phyloP scores from a whole-genome alignment of 2,329 filamentous ascomycete genomes.

The Monilinia fructigena region DNA sequence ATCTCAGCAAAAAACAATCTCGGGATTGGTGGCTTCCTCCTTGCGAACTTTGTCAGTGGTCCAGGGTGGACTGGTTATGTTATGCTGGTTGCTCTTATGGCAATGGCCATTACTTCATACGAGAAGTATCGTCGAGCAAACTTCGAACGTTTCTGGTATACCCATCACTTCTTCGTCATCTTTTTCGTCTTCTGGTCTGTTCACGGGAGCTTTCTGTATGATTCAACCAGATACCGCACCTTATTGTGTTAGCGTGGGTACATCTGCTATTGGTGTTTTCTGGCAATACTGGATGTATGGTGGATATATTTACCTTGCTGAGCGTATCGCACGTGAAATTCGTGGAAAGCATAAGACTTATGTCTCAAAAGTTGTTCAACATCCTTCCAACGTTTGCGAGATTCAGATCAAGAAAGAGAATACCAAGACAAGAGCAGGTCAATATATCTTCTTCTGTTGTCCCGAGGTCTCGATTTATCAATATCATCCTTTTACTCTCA shows the following conservation, averaged over 20 bases:
- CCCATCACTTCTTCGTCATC: constrained; percentile 81
- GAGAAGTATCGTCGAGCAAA: constrained; percentile 78
- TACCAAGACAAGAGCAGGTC: constrained; percentile 76
- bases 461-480: constrained; percentile 85
- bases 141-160: constrained; percentile 89
- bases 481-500: constrained; percentile 84
- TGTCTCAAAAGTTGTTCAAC: constrained; percentile 85
- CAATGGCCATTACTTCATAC: constrained; percentile 73
- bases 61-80: constrained; percentile 85
- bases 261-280: constrained; percentile 70
- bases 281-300: constrained; percentile 91
- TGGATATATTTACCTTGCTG: constrained; percentile 76
- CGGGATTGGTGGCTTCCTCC: constrained; percentile 73
- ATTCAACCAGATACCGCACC: constrained; percentile 80
- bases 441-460: constrained; percentile 88
- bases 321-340: constrained; percentile 74
- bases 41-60: constrained; percentile 74
- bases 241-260: constrained; percentile 68
- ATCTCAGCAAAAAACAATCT: constrained; percentile 72
- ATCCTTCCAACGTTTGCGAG: constrained; percentile 84
- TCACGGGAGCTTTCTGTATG: constrained; percentile 88
- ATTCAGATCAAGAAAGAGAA: constrained; percentile 91
- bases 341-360: constrained; percentile 80
- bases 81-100: constrained; percentile 76
- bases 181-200: constrained; percentile 93